Evolutionary conservation across 2,329 filamentous ascomycete genomes (phyloP), one percentile per base, ranked within the genome.

Genomic region (Chalaropsis thielavioides): DNA sequence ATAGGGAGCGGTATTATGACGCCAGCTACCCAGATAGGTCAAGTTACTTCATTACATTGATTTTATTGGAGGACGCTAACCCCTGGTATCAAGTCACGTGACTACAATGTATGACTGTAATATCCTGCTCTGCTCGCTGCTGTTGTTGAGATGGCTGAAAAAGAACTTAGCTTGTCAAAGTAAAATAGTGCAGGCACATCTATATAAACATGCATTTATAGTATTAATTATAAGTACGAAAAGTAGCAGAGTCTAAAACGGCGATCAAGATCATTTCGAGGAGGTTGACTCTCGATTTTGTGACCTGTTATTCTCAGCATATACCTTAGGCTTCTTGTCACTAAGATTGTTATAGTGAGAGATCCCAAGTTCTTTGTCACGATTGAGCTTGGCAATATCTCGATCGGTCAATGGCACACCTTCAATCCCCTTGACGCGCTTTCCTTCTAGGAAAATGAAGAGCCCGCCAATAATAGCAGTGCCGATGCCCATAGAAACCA

Each of bases 401-500:
- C 77, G 76, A 60, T 82, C 79, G 11, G 78, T 80, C n/a, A 87
- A 75, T 2, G 83, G 81, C 15, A 89, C 83, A 0, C 88, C 88
- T 72, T 92, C 88, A 51, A 89, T 79, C 35, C 78, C 76, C 76
- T 90, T 91, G 38, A 90, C 82, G 61, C 79, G 80, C 72, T 85
- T 88, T 7, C 87, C 88, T 72, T 94, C 89, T 24, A 83, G 69
- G 68, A 86, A 89, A 74, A 85, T 85, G 72, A 89, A 80, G 41
- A 87, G 75, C 2, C 90, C 90, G 17, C 83, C 89, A 19, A 82
- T 71, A 24, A 82, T 72, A 17, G 80, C 87, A 7, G 86, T 87
- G 4, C 87, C 83, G 22, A 85, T 78, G 2, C 84, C 90, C 5
- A 92, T 72, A 1, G 82, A 87, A 19, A 95, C 87, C 71, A 94